Base-by-base conservation (phyloP, 2,329 filamentous ascomycete genomes). In the Aquanectria penicillioides region DNA sequence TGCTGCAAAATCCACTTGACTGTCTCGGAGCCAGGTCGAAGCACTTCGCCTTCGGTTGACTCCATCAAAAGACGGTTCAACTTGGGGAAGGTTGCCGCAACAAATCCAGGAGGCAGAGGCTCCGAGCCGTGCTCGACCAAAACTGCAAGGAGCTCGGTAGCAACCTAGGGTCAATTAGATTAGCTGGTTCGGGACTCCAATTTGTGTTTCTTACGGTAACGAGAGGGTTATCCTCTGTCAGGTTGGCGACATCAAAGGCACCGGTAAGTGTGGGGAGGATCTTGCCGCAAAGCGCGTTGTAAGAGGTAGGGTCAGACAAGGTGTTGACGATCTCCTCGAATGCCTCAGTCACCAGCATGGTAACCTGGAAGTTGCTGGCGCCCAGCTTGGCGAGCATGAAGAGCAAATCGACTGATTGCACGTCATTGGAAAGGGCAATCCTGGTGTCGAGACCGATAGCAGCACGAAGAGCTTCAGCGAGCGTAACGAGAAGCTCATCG, bases 371-470 rank as follows among this genome's bases (percentile, higher is more conserved):
- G 77, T 97, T 98, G 60, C 86, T 87, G 0, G 94, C 92, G 23
- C 93, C 93, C 71, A 94, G 89, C 74, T 93, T 95, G 18, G 93
- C 94, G 59, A 98, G 87, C 50, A 90, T 86, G 78, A 99, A 98
- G 8, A 99, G 85, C 12, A 94, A 81, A 68, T 95, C 90, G 6
- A 97, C 81, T 18, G 94, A 92, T 55, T 89, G 86, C 40, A 90
- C 86, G 11, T 90, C 88, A 12, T 84, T 85, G 1, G 89, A 86
- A 18, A 97, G 83, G 18, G 91, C 89, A 50, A 95, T 87, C 13
- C 83, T 83, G 3, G 91, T 86, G 68, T 97, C 89, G 52, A 97
- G 84, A 67, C 89, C 83, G 69, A 98, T 95, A 23, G 91, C 89
- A 67, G 93, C 89, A 48, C 93, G 87, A 4, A 98, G 81, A 1